A percentile compares a stretch with the other conserved stretches of the same genome.
phyloP scores from a whole-genome alignment of 805 yeast species.

The Schizosaccharomyces lindneri region DNA sequence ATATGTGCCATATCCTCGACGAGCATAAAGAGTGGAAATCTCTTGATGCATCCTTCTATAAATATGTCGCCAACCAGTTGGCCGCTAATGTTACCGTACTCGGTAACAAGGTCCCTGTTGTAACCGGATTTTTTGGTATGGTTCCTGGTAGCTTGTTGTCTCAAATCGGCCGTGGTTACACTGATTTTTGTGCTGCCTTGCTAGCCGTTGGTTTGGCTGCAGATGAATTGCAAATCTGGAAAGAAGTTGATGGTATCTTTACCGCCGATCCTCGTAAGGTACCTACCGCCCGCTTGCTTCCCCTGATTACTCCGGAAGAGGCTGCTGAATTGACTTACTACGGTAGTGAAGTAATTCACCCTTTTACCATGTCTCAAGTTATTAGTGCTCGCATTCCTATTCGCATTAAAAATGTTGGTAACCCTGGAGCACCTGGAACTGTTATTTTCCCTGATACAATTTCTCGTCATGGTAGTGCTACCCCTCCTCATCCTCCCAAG shows the following conservation, averaged over 20 bases:
- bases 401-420: constrained; percentile 84
- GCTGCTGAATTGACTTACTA: constrained; percentile 95
- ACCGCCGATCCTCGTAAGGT: constrained; percentile 97
- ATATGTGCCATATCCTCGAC: constrained; percentile 50
- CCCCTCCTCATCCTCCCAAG: constrained; percentile 90
- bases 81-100: constrained; percentile 20
- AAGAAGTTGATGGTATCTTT: constrained; percentile 95
- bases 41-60: constrained; percentile 41
- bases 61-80: constrained; percentile 23
- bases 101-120: constrained; percentile 36
- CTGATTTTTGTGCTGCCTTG: constrained; percentile 91
- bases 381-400: constrained; percentile 89
- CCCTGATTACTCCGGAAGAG: constrained; percentile 89
- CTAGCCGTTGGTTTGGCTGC: constrained; percentile 82
- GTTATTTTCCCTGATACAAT: constrained; percentile 78
- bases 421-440: constrained; percentile 83
- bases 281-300: constrained; percentile 58
- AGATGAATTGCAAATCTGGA: constrained; percentile 92
- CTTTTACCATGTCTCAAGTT: constrained; percentile 98
- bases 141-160: constrained; percentile 88
- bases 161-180: constrained; percentile 92
- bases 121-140: constrained; percentile 86
- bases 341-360: constrained; percentile 94
- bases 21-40: constrained; percentile 31
- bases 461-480: constrained; percentile 61